Evolutionary conservation across 108 stramenopile species (phyloP).

Genomic region (Nitzschia sp.): DNA sequence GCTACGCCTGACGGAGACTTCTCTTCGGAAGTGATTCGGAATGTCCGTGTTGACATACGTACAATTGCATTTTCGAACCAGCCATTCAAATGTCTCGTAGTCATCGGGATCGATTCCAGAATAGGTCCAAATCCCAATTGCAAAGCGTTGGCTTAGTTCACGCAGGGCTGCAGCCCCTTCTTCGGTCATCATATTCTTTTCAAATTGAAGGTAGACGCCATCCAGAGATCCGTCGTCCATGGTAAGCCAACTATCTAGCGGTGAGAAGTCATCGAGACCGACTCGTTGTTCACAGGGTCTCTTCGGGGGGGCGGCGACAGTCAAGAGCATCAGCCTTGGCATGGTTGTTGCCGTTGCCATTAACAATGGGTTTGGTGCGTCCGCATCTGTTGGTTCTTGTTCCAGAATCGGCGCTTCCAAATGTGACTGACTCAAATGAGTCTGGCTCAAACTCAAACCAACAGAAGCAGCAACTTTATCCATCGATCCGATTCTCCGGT

Average conservation of each 20-base stretch:
- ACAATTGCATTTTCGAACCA: slow-evolving; percentile 60
- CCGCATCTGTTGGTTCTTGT: background rate
- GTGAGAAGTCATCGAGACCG: slow-evolving; percentile 48
- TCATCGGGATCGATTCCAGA: slow-evolving; percentile 68
- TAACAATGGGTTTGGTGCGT: background rate
- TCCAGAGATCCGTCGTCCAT: slow-evolving; percentile 52
- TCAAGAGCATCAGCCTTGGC: slow-evolving; percentile 63
- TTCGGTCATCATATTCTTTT: slow-evolving; percentile 59
- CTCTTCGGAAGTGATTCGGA: slow-evolving; percentile 53
- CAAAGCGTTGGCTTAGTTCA: slow-evolving; percentile 40
- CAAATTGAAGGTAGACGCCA: slow-evolving; percentile 76
- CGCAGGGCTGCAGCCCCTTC: slow-evolving; percentile 45
- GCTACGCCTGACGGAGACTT: background rate
- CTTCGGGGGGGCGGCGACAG: slow-evolving; percentile 51
- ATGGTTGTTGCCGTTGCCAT: background rate
- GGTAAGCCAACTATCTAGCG: slow-evolving; percentile 55
- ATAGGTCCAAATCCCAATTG: slow-evolving; percentile 63
- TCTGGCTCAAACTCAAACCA: slow-evolving; percentile 29
- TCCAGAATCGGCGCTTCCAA: background rate
- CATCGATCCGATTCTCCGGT: background rate
- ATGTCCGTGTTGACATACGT: slow-evolving; percentile 77
- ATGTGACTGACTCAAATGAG: slow-evolving; percentile 22
- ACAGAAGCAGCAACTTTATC: slow-evolving; percentile 1
- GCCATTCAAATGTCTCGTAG: slow-evolving; percentile 46
- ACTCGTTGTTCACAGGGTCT: slow-evolving; percentile 47